Evolutionary conservation across 78 protist genomes (phyloP).

Genomic region (Protostelium mycophagum): DNA sequence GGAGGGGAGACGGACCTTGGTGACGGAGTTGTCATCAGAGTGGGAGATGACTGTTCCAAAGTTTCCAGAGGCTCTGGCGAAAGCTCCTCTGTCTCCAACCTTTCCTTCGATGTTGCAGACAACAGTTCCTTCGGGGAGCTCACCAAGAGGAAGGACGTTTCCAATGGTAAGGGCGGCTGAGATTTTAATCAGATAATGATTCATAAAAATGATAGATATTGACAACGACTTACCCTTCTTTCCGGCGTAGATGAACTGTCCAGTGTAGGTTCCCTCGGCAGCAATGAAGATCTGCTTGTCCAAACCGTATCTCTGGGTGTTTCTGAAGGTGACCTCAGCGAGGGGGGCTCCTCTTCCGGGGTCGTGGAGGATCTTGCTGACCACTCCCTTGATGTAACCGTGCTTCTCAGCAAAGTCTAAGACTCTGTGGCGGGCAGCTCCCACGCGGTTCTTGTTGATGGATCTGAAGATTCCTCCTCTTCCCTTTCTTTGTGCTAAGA

Average conservation of each 20-base stretch:
- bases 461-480: conserved; percentile 59
- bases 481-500: conserved; percentile 71
- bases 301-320: conserved; percentile 78
- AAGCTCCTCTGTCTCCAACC: conserved; percentile 92
- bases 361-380: conserved; percentile 97
- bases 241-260: conserved; percentile 97
- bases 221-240: conserved; percentile 67
- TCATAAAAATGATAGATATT: too few species aligned
- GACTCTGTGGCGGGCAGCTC: conserved; percentile 89
- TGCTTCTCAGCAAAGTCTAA: conserved; percentile 97
- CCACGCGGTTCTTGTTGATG: conserved; percentile 93
- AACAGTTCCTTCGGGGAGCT: conserved; percentile 97
- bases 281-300: conserved; percentile 89
- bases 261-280: conserved; percentile 99
- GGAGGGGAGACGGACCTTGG: conserved; percentile 96
- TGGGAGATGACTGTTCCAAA: conserved; percentile 95
- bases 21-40: conserved; percentile 85
- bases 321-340: conserved; percentile 94
- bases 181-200: background rate
- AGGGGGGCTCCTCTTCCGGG: conserved; percentile 99
- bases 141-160: conserved; percentile 93
- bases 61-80: conserved; percentile 97
- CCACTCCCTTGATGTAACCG: conserved; percentile 91
- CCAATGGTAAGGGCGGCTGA: conserved; percentile 92
- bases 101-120: conserved; percentile 97